Percentiles rank a stretch among this genome's conserved stretches.
Evolutionary conservation across 1,139 yeast genomes (phyloP).

Genomic region (Candida pseudoviswanathii): DNA sequence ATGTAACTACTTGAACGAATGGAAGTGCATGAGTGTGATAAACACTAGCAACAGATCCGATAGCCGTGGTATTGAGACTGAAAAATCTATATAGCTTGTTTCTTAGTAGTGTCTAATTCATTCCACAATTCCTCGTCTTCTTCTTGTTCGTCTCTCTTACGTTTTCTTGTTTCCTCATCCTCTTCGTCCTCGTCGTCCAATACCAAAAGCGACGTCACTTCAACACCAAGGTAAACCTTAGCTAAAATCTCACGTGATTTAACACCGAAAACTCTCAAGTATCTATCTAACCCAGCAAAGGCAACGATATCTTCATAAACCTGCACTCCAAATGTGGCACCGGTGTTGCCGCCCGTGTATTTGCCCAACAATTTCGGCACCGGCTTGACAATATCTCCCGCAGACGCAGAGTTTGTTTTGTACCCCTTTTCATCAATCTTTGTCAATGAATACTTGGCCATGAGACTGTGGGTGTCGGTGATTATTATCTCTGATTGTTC

Average conservation of each 20-base stretch:
- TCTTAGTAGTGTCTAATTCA: conserved; percentile 29
- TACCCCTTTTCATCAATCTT: conserved; percentile 40
- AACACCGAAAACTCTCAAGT: conserved; percentile 73
- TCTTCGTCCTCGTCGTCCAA: conserved; percentile 50
- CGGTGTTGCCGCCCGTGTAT: conserved; percentile 48
- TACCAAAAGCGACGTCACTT: conserved; percentile 59
- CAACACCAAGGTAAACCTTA: conserved; percentile 77
- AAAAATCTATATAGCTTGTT: conserved; percentile 17
- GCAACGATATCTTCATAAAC: conserved; percentile 32
- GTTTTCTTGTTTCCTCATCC: conserved; percentile 22
- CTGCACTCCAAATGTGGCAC: conserved; percentile 41
- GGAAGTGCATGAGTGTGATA: conserved; percentile 90
- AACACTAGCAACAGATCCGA: conserved; percentile 56
- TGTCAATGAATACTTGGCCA: conserved; percentile 53
- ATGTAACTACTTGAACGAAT: conserved; percentile 79
- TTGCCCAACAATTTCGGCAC: conserved; percentile 45
- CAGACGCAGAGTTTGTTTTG: conserved; percentile 45
- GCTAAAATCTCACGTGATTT: conserved; percentile 59
- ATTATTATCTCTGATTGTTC: conserved; percentile 46
- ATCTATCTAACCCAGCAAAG: conserved; percentile 86
- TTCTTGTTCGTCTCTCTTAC: conserved; percentile 28
- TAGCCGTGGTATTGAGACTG: conserved; percentile 23
- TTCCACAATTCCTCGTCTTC: conserved; percentile 44
- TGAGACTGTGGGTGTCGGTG: conserved; percentile 58
- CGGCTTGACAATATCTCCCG: conserved; percentile 43